Base-by-base conservation (phyloP, 768 basidiomycete genomes). In the Exidia glandulosa region DNA sequence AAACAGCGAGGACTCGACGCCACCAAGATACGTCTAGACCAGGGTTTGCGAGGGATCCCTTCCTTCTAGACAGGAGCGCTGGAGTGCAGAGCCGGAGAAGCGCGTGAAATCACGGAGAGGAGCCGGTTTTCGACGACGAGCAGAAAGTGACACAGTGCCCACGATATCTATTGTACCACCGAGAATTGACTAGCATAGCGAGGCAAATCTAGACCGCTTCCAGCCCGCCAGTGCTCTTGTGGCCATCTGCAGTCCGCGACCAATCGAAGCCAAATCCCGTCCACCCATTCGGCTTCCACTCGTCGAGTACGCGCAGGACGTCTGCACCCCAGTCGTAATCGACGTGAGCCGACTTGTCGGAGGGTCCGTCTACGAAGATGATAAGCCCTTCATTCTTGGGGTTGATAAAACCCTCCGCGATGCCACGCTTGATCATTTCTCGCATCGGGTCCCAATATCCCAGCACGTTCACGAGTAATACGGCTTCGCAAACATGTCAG, bases 401-500 rank as follows among this genome's bases (percentile, higher is more conserved):
- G 31, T 74, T 71, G 70, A 98, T 93, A 73, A 90, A 95, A 2
- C 89, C 90, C 14, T 81, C 81, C 29, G 78, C 70, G 57, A 90
- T 72, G 12, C 85, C 84, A 55, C 76, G 81, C 60, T 81, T 73
- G 66, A 97, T 82, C 57, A 95, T 81, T 9, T 79, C 73, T 25
- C 86, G 83, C n/a, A 99, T 76, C 1, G 93, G 86, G 29, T 90
- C 81, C 73, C 83, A 99, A 75, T 87, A 96, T 0, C 79, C 79
- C 31, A 81, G 80, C 30, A 96, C 87, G 69, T 97, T 95, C n/a
- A 96, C 68, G 29, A 96, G 74, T 47, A 96, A 73, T 45, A 96
- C 87, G 14, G 94, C 86, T 94, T 67, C 16, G 64, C 63, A 10
- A 63, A 61, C 27, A 68, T 61, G 54, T 58, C 34, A 3, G 4